Base-by-base conservation (phyloP, 192 early-diverging fungal species). In the Backusella westeae region DNA sequence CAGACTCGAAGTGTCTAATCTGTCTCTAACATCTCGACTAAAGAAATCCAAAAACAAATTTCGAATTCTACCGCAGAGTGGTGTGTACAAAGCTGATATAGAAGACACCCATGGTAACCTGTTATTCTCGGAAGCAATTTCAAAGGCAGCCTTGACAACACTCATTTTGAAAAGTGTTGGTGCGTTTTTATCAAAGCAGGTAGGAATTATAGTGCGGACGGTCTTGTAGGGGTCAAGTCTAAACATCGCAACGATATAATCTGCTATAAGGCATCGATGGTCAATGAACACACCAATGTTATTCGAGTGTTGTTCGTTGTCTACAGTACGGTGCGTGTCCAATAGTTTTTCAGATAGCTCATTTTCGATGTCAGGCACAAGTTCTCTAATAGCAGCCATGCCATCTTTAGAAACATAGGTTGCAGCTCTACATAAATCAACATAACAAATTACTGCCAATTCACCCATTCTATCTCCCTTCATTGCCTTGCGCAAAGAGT, bases 161-260 rank as follows among this genome's bases (percentile, higher is more conserved):
- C 93, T 90, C 39, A 96, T 86, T 76, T 94, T 93, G 77, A 93
- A 95, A 74, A 89, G 81, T 5, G 88, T 86, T 34, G 93, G 91
- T 0, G 92, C 87, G 23, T 84, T 89, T 12, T 89, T 85, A 38
- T 89, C 88, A 7, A 92, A 83, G 34, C 95, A 82, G 32, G 89
- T 83, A 0, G 94, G 90, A 75, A 96, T 82, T 34, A 96, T 82
- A 0, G 86, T 79, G 39, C 88, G 83, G 34, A 98, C 80, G 6
- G 93, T 90, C 67, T 88, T 90, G 63, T 89, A 85, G 1, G 91
- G 88, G 67, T 95, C 91, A 32, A 94, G 76, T 59, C 93, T 90
- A 74, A 93, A 92, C 74, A 95, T 82, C 9, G 91, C 86, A 0
- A 87, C 88, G 68, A 96, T 85, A 46, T 89, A 91, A 42, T 91